phyloP scores from a whole-genome alignment of 1,284 basidiomycete genomes.

The Marasmius tenuissimus region DNA sequence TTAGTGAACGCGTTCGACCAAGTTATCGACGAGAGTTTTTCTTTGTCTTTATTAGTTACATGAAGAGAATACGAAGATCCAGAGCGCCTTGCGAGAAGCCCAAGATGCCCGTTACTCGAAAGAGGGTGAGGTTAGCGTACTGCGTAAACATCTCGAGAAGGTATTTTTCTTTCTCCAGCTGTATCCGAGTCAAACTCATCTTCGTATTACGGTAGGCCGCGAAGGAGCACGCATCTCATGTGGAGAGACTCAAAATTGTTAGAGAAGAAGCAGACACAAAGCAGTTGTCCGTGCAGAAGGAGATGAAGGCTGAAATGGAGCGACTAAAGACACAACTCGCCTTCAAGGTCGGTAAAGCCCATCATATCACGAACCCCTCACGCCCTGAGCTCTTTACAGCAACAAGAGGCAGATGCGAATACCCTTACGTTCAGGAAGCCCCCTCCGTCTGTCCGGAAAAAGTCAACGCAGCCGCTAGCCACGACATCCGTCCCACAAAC shows the following conservation, averaged over 20 bases:
- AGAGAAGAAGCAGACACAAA: slow-evolving; percentile 61
- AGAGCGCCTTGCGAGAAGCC: slow-evolving; percentile 46
- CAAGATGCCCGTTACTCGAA: slow-evolving; percentile 47
- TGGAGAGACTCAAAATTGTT: slow-evolving; percentile 55
- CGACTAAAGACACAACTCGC: slow-evolving; percentile 65
- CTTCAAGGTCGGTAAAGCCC: slow-evolving; percentile 55
- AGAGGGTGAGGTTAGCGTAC: slow-evolving; percentile 62
- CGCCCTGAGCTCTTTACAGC: slow-evolving; percentile 37
- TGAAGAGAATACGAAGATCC: slow-evolving; percentile 45
- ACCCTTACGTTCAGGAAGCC: slow-evolving; percentile 37
- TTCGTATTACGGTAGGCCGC: slow-evolving; percentile 40
- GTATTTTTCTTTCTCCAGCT: slow-evolving; percentile 27
- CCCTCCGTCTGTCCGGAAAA: slow-evolving; percentile 41
- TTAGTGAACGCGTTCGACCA: slow-evolving; percentile 22
- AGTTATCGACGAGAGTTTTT: background rate
- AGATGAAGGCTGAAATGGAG: slow-evolving; percentile 67
- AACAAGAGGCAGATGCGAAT: slow-evolving; percentile 64
- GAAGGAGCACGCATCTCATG: slow-evolving; percentile 57
- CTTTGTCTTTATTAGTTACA: slow-evolving; percentile 39
- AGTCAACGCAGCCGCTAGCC: slow-evolving; percentile 36
- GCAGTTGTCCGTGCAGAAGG: slow-evolving; percentile 52
- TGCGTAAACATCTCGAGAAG: slow-evolving; percentile 59
- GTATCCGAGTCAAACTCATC: background rate
- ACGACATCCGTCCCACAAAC: slow-evolving; percentile 37
- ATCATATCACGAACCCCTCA: slow-evolving; percentile 6